Conservation (phyloP, 169 alveolate species). For the Sarcocystis neurona region DNA sequence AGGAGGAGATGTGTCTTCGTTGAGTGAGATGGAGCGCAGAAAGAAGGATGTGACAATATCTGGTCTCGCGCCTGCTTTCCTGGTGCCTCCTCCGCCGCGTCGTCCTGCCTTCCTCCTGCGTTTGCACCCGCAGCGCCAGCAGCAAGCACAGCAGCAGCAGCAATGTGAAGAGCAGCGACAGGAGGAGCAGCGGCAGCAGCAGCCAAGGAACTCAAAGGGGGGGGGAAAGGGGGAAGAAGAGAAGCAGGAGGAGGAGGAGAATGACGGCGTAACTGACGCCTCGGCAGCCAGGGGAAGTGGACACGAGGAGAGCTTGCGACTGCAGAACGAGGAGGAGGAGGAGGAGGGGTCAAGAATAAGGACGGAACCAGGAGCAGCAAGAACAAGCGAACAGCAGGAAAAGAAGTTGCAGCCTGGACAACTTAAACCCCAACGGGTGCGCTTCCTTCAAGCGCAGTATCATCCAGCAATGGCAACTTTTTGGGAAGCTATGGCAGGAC, state of each 20-base stretch:
- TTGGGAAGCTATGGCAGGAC: slow-evolving; percentile 26
- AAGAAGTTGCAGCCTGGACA: no score
- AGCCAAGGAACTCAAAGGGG: no score
- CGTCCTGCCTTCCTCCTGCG: no score
- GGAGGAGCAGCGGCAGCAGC: no score
- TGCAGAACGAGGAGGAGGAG: background rate
- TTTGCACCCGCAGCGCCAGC: no score
- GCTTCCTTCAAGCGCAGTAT: background rate
- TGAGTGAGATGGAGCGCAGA: background rate
- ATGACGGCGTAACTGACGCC: background rate
- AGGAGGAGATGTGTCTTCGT: background rate
- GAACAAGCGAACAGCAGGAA: background rate
- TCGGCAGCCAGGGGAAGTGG: background rate
- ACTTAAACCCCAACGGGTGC: no score
- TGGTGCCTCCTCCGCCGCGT: no score
- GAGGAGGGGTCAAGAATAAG: background rate
- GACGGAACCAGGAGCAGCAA: background rate
- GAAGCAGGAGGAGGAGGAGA: background rate
- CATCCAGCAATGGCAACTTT: background rate
- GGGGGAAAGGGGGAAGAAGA: no score
- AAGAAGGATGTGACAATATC: background rate
- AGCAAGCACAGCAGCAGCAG: no score
- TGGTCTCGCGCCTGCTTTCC: background rate
- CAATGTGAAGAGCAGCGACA: no score
- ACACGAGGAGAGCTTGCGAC: background rate